A percentile compares a stretch with the other conserved stretches of the same genome.
Conservation (phyloP, 352 stramenopile genomes). For the Phytophthora idaei region DNA sequence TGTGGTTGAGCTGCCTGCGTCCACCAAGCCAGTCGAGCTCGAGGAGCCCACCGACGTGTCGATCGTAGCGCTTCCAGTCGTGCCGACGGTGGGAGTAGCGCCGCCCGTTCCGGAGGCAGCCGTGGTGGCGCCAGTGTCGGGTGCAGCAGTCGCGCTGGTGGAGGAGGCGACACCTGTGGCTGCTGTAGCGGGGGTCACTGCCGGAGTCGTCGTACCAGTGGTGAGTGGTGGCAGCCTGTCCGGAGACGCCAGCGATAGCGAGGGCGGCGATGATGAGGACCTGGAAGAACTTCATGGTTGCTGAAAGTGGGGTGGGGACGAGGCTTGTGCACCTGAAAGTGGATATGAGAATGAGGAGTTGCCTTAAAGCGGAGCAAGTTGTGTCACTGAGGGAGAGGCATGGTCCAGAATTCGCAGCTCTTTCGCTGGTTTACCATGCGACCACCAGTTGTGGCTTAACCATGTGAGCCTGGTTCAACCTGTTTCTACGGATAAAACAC, state of each 20-base stretch:
- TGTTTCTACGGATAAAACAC: too few relatives aligned
- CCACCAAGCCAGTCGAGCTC: neutral
- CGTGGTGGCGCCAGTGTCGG: neutral
- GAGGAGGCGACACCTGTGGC: neutral
- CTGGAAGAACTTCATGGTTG: conserved; percentile 40
- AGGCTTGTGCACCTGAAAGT: conserved; percentile 23
- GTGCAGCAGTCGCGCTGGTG: neutral
- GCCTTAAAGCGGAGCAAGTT: neutral
- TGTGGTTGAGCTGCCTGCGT: conserved; percentile 4
- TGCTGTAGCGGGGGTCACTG: conserved; percentile 13
- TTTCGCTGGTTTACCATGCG: too few relatives aligned
- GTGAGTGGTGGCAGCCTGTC: conserved; percentile 13
- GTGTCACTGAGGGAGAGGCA: neutral
- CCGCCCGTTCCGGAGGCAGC: conserved; percentile 6
- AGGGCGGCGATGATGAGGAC: conserved; percentile 33
- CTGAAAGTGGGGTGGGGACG: too few relatives aligned
- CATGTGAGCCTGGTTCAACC: too few relatives aligned
- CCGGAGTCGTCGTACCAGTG: conserved; percentile 3
- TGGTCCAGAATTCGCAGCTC: too few relatives aligned
- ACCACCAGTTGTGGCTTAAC: too few relatives aligned
- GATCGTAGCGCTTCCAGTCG: neutral
- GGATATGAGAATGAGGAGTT: conserved; percentile 16
- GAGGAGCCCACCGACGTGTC: conserved; percentile 20
- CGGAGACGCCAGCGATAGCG: conserved; percentile 25
- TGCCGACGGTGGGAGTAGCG: conserved; percentile 1